phyloP scores from a whole-genome alignment of 345 rosid species.

The Arabidopsis arenosa region DNA sequence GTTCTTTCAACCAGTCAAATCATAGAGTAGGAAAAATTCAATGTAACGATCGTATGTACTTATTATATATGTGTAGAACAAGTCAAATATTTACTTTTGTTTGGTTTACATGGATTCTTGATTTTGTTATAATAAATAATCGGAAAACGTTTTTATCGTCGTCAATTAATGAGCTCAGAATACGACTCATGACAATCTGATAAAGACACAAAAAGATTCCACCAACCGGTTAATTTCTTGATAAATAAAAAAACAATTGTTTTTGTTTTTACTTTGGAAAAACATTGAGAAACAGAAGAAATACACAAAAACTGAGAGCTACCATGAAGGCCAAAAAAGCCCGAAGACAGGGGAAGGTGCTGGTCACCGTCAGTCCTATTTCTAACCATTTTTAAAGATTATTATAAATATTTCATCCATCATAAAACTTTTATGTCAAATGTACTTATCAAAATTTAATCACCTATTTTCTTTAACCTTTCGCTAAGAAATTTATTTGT shows the following conservation, averaged over 20 bases:
- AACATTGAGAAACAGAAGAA: background rate
- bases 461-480: too few relatives aligned
- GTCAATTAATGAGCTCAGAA: slow-evolving; percentile 8
- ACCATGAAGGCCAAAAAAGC: background rate
- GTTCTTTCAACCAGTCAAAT: slow-evolving; percentile 34
- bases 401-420: too few relatives aligned
- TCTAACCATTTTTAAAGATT: too few relatives aligned
- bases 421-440: too few relatives aligned
- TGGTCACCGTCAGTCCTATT: slow-evolving; percentile 16
- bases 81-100: slow-evolving; percentile 32
- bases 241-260: background rate
- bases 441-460: too few relatives aligned
- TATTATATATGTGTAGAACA: slow-evolving; percentile 17
- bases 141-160: slow-evolving; percentile 19
- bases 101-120: slow-evolving; percentile 22
- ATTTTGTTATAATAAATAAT: background rate
- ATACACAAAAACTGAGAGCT: background rate
- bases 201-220: slow-evolving; percentile 35
- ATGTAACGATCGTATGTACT: background rate
- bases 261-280: background rate
- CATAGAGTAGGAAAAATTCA: slow-evolving; percentile 6
- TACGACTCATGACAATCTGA: slow-evolving; percentile 28
- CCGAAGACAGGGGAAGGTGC: slow-evolving; percentile 11
- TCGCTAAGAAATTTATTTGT: too few relatives aligned
- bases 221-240: background rate